Conservation (phyloP, 108 stramenopile genomes). For the Cyclotella atomus region DNA sequence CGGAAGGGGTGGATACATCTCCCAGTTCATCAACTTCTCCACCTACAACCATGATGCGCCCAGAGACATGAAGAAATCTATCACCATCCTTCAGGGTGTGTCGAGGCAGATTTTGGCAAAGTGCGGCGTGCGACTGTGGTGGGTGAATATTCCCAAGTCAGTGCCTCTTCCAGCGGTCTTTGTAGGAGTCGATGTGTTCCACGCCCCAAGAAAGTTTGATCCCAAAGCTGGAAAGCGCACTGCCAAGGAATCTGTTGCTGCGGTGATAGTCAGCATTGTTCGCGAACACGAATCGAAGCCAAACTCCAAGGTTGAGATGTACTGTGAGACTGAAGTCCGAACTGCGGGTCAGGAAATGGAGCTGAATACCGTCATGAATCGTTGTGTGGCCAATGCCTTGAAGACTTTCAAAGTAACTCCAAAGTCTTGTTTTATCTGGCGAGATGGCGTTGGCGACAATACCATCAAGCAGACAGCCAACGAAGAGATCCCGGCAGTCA, state of each 20-base stretch:
- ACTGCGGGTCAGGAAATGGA: conserved; percentile 64
- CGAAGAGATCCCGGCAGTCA: conserved; percentile 64
- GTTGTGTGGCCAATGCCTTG: conserved; percentile 55
- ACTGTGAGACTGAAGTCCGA: conserved; percentile 55
- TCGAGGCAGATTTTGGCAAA: conserved; percentile 69
- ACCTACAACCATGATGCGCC: conserved; percentile 60
- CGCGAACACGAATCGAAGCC: conserved; percentile 25
- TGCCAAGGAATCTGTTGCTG: conserved; percentile 70
- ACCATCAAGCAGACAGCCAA: conserved; percentile 46
- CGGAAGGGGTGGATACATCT: conserved; percentile 48
- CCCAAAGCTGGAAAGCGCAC: conserved; percentile 43
- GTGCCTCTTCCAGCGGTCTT: conserved; percentile 67
- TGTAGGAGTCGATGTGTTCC: conserved; percentile 62
- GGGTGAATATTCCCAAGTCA: conserved; percentile 54
- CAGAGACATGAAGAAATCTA: conserved; percentile 37
- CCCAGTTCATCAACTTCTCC: conserved; percentile 69
- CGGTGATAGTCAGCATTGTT: conserved; percentile 65
- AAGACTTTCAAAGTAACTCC: conserved; percentile 53
- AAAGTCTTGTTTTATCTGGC: conserved; percentile 67
- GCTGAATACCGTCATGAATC: conserved; percentile 51
- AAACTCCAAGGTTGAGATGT: conserved; percentile 46
- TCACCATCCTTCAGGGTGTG: conserved; percentile 59
- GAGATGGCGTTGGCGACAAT: conserved; percentile 71
- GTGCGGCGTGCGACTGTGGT: conserved; percentile 60
- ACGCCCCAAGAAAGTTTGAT: conserved; percentile 63